A percentile compares a stretch with the other conserved stretches of the same genome.
These are phyloP conservation scores for Aspergillus melleus DNA, from an alignment of 2,329 filamentous ascomycete species.

Conservation along the genomic window DNA sequence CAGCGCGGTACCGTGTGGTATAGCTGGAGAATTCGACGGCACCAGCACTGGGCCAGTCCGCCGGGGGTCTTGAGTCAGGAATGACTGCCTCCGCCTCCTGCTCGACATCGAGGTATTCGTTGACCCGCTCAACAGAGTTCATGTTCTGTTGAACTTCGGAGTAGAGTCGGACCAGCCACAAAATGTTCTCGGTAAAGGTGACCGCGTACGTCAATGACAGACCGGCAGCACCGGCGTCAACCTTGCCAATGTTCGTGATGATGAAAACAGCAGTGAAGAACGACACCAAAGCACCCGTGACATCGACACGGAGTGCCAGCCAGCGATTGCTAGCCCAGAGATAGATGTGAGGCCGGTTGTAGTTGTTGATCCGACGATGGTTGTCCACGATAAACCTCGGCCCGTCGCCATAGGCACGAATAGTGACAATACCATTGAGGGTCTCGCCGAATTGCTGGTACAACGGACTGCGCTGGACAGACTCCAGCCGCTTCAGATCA, in stretches of 20 bases:
- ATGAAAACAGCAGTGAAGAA: constrained; percentile 95
- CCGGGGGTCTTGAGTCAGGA: constrained; percentile 72
- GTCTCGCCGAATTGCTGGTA: constrained; percentile 99
- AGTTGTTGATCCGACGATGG: constrained; percentile 80
- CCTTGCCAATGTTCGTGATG: constrained; percentile 74
- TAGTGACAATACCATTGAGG: constrained; percentile 89
- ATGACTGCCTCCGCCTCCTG: constrained; percentile 82
- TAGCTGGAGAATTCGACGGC: constrained; percentile 86
- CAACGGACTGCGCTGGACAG: constrained; percentile 86
- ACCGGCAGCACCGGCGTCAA: constrained; percentile 89
- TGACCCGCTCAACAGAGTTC: constrained; percentile 97
- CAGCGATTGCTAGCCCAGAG: constrained; percentile 96
- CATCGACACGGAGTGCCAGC: constrained; percentile 89
- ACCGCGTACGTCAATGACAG: constrained; percentile 94
- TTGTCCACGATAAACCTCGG: constrained; percentile 93
- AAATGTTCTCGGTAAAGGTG: constrained; percentile 92
- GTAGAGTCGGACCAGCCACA: constrained; percentile 95
- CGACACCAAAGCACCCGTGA: constrained; percentile 84
- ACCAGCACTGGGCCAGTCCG: constrained; percentile 82
- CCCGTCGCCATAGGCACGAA: constrained; percentile 93
- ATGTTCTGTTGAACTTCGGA: constrained; percentile 97
- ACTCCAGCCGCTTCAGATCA: constrained; percentile 92
- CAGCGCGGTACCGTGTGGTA: constrained; percentile 82
- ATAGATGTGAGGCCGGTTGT: constrained; percentile 91
- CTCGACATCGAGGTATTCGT: constrained; percentile 95